phyloP scores from a whole-genome alignment of 176 grass and related monocot genomes.

The Hordeum marinum region DNA sequence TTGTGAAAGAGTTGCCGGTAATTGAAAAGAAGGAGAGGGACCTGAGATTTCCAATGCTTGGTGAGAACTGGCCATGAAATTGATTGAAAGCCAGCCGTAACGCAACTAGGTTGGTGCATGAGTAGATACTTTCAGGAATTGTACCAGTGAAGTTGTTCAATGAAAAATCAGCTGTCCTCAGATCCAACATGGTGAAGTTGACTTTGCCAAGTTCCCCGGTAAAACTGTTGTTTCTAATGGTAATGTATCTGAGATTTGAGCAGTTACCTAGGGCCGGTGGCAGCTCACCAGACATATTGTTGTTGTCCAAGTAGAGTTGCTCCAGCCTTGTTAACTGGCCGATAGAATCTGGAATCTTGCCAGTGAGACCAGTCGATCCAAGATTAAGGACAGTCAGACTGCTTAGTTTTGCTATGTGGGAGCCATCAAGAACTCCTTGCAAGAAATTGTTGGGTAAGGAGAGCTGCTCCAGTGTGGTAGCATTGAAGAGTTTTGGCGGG shows the following conservation, averaged over 20 bases:
- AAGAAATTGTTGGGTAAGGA: constrained; percentile 47
- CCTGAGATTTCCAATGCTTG: constrained; percentile 45
- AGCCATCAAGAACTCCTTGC: constrained; percentile 43
- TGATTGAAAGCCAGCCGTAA: constrained; percentile 55
- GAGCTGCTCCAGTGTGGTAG: constrained; percentile 46
- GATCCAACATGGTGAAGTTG: constrained; percentile 51
- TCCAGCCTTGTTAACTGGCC: constrained; percentile 47
- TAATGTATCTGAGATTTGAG: constrained; percentile 49
- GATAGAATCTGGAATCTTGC: constrained; percentile 49
- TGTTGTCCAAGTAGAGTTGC: constrained; percentile 44
- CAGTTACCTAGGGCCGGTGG: constrained; percentile 53
- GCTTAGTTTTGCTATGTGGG: constrained; percentile 34
- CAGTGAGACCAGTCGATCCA: constrained; percentile 32
- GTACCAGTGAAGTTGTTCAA: constrained; percentile 50
- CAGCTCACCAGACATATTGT: constrained; percentile 50
- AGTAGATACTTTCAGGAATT: constrained; percentile 68
- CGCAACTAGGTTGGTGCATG: constrained; percentile 58
- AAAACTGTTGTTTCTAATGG: constrained; percentile 58
- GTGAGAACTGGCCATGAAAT: constrained; percentile 50
- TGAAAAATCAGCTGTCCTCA: constrained; percentile 59
- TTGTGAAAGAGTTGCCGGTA: constrained; percentile 47
- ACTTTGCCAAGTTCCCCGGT: constrained; percentile 42
- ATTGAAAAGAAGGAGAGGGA: constrained; percentile 62
- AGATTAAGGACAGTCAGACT: constrained; percentile 49
- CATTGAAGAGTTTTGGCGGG: constrained; percentile 46